Evolutionary conservation across 2,329 filamentous ascomycete genomes (phyloP).

Genomic region (Sporothrix dimorphospora): DNA sequence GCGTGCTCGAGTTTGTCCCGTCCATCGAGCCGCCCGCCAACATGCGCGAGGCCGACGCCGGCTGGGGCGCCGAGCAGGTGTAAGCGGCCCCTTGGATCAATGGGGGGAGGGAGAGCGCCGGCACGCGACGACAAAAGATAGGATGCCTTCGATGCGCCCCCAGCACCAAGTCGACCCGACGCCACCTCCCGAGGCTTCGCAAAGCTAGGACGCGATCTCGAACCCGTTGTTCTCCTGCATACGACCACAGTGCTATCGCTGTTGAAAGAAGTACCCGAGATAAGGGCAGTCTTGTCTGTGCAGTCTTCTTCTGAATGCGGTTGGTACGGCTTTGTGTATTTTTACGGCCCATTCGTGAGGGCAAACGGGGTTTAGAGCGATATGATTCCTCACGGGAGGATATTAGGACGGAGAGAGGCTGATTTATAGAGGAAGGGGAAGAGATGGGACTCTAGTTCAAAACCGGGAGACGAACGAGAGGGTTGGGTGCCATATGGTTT

Average conservation of each 20-base stretch:
- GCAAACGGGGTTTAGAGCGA: not conserved
- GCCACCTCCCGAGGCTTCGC: not conserved
- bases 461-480: not conserved
- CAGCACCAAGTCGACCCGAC: not conserved
- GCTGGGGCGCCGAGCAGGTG: slow-evolving; percentile 78
- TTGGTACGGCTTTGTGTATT: not conserved
- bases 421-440: not conserved
- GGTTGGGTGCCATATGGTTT: not conserved
- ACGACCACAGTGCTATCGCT: too few relatives aligned
- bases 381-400: not conserved
- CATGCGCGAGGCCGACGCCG: slow-evolving; percentile 76
- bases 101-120: not conserved
- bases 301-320: not conserved
- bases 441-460: not conserved
- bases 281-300: too few relatives aligned
- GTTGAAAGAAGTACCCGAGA: not conserved
- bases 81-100: slow-evolving; percentile 45
- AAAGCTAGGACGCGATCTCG: not conserved
- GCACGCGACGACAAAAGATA: not conserved
- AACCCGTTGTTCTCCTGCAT: not conserved
- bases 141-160: not conserved
- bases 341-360: not conserved
- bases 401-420: not conserved
- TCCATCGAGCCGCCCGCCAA: slow-evolving; percentile 79
- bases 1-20: slow-evolving; percentile 73